Evolutionary conservation across 1,284 basidiomycete species (phyloP).

Genomic region (Caloboletus firmus): DNA sequence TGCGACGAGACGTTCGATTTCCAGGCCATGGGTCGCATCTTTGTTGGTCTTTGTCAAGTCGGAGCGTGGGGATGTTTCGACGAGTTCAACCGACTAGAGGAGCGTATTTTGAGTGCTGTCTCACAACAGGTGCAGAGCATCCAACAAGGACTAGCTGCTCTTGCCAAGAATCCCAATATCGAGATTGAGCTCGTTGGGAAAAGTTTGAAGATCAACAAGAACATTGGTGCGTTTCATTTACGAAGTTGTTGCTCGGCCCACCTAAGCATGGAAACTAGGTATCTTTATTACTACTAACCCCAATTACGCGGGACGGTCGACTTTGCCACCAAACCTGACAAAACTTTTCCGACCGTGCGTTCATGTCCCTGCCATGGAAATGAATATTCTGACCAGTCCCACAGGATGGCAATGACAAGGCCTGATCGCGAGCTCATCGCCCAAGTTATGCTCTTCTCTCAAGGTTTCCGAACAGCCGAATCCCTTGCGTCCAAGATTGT

Average conservation of each 20-base stretch:
- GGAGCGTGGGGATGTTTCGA: slow-evolving; percentile 99
- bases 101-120: slow-evolving; percentile 96
- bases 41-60: slow-evolving; percentile 97
- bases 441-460: slow-evolving; percentile 99
- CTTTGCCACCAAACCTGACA: slow-evolving; percentile 94
- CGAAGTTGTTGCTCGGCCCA: not conserved
- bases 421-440: slow-evolving; percentile 98
- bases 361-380: not conserved
- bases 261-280: slow-evolving; percentile 43
- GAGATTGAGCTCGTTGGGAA: slow-evolving; percentile 98
- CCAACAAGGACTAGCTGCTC: slow-evolving; percentile 87
- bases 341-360: slow-evolving; percentile 90
- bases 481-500: slow-evolving; percentile 96
- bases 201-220: slow-evolving; percentile 87
- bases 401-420: slow-evolving; percentile 97
- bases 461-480: slow-evolving; percentile 98
- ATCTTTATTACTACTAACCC: slow-evolving; percentile 99
- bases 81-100: slow-evolving; percentile 97
- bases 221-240: slow-evolving; percentile 65
- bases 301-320: slow-evolving; percentile 96
- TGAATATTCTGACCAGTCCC: slow-evolving; percentile 12
- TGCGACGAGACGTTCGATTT: slow-evolving; percentile 99
- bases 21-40: slow-evolving; percentile 99
- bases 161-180: slow-evolving; percentile 78
- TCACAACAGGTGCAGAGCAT: slow-evolving; percentile 99